These are phyloP conservation scores for Thecamonas trahens DNA, from an alignment of 78 protist genomes.

Conservation along the genomic window DNA sequence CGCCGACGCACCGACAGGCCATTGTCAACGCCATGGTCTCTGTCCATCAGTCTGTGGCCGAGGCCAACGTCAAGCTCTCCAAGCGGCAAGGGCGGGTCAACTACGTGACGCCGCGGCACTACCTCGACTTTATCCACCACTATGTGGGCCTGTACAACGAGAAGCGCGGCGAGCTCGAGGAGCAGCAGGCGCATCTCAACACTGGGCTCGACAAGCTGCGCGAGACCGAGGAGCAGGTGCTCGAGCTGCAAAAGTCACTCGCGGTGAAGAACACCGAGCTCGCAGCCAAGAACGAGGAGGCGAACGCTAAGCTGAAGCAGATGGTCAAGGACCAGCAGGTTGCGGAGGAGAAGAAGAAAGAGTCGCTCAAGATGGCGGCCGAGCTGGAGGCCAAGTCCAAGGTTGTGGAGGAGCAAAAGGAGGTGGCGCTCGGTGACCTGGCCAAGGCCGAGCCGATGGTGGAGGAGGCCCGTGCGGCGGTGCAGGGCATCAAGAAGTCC, in stretches of 20 bases:
- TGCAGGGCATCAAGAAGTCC: conserved; percentile 56
- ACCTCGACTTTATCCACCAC: conserved; percentile 87
- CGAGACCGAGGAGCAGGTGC: conserved; percentile 70
- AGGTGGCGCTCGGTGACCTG: conserved; percentile 55
- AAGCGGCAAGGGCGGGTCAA: conserved; percentile 58
- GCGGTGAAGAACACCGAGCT: conserved; percentile 33
- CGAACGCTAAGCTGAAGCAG: conserved; percentile 69
- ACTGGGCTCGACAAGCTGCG: conserved; percentile 77
- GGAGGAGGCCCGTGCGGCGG: conserved; percentile 64
- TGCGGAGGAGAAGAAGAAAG: conserved; percentile 59
- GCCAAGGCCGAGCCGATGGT: conserved; percentile 81
- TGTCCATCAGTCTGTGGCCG: conserved; percentile 66
- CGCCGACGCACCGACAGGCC: conserved; percentile 46
- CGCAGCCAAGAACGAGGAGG: conserved; percentile 57
- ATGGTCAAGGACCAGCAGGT: conserved; percentile 60
- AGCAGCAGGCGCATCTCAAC: conserved; percentile 86
- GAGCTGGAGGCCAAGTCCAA: conserved; percentile 15
- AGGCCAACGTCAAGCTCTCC: conserved; percentile 34
- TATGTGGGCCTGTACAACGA: conserved; percentile 56
- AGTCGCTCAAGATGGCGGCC: conserved; percentile 33
- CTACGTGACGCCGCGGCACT: conserved; percentile 95
- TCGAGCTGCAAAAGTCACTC: conserved; percentile 35
- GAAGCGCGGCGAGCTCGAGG: conserved; percentile 77
- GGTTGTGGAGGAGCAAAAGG: conserved; percentile 20
- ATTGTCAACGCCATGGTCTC: conserved; percentile 57